Conservation (phyloP, 1,284 basidiomycete genomes). For the Termitomyces sp. region DNA sequence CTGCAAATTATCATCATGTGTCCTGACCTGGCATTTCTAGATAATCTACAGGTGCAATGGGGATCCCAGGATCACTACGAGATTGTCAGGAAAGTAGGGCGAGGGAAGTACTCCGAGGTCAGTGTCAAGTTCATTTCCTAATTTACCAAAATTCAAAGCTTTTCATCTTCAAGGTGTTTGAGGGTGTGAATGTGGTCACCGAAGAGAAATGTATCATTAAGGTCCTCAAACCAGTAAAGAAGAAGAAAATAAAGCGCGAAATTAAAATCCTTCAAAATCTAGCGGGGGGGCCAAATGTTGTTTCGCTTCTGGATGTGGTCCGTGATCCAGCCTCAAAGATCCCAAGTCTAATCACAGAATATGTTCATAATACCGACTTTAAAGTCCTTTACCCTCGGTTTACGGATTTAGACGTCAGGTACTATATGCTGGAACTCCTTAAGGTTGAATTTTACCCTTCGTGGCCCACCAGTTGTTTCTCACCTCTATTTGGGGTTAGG, state of each 20-base stretch:
- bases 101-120: conserved; percentile 96
- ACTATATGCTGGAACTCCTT: conserved; percentile 94
- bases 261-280: conserved; percentile 99
- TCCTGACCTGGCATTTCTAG: conserved; percentile 32
- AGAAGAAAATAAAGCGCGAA: conserved; percentile 99
- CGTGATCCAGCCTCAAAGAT: conserved; percentile 94
- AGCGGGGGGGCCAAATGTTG: conserved; percentile 90
- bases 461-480: conserved; percentile 2
- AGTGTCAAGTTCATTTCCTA: conserved; percentile 17
- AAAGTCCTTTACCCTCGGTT: conserved; percentile 96
- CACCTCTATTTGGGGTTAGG: conserved; percentile 40
- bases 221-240: conserved; percentile 98
- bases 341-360: conserved; percentile 97
- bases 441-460: conserved; percentile 51
- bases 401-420: conserved; percentile 92
- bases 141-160: conserved; percentile 12
- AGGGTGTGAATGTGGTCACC: conserved; percentile 90
- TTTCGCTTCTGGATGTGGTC: conserved; percentile 91
- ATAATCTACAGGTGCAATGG: conserved; percentile 93
- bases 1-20: conserved; percentile 14
- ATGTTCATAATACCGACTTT: conserved; percentile 98
- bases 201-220: conserved; percentile 98
- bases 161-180: conserved; percentile 73
- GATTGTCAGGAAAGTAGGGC: conserved; percentile 94
- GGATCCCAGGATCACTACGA: conserved; percentile 98